Conservation (phyloP, 1,139 yeast species). For the Blastobotrys proliferans region DNA sequence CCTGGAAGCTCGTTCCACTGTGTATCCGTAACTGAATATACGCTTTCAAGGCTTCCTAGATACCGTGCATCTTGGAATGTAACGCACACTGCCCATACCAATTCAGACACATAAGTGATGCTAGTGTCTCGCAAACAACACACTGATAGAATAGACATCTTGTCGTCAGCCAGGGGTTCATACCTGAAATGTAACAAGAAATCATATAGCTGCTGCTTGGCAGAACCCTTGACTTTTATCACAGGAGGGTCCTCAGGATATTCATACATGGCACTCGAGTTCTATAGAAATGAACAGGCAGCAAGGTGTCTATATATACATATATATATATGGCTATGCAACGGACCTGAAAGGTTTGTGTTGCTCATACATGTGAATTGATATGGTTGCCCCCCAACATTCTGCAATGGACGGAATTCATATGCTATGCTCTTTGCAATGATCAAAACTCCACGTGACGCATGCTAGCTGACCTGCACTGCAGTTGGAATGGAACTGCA, state of each 20-base stretch:
- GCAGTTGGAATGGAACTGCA: not conserved
- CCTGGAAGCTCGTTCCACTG: conserved; percentile 2
- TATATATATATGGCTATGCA: not conserved
- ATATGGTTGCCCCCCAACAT: not conserved
- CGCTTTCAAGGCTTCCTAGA: conserved; percentile 2
- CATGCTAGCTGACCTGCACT: not conserved
- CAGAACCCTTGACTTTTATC: conserved; percentile 6
- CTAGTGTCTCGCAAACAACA: conserved; percentile 6
- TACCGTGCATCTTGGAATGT: conserved; percentile 6
- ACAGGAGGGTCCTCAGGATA: conserved; percentile 6
- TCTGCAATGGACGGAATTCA: not conserved
- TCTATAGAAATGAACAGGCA: not conserved
- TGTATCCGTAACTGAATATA: not conserved
- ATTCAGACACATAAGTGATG: conserved; percentile 3
- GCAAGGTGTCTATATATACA: not conserved
- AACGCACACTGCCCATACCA: conserved; percentile 1
- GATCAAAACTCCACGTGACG: not conserved
- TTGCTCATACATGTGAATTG: not conserved
- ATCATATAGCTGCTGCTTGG: not conserved
- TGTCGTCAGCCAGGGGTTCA: conserved; percentile 6
- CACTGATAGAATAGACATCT: conserved; percentile 3
- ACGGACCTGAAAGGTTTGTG: not conserved
- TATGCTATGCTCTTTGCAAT: not conserved
- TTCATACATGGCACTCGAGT: not conserved
- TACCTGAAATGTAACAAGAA: conserved; percentile 1